Conservation (phyloP, 805 yeast genomes). For the Priceomyces castillae region DNA sequence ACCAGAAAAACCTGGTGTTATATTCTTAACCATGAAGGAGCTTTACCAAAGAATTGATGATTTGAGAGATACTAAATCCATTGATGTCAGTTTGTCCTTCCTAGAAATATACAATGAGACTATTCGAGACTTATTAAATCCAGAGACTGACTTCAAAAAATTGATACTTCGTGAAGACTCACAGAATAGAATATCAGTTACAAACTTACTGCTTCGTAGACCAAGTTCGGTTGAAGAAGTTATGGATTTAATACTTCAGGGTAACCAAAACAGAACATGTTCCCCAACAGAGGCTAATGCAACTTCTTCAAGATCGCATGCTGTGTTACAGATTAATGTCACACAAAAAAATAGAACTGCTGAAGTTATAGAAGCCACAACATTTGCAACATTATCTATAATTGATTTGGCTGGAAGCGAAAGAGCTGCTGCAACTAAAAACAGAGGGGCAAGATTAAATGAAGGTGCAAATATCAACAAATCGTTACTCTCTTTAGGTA, state of each 20-base stretch:
- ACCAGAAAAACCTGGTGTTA: constrained; percentile 71
- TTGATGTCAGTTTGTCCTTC: constrained; percentile 68
- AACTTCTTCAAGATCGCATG: constrained; percentile 90
- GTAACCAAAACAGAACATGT: constrained; percentile 74
- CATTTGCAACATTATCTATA: constrained; percentile 76
- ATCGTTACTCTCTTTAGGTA: constrained; percentile 85
- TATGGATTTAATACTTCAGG: constrained; percentile 70
- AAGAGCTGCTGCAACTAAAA: constrained; percentile 85
- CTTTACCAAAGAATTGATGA: constrained; percentile 61
- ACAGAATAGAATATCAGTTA: constrained; percentile 60
- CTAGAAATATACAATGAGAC: constrained; percentile 91
- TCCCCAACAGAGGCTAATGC: constrained; percentile 91
- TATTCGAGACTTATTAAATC: constrained; percentile 72
- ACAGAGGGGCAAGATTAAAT: constrained; percentile 72
- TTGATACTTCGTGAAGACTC: constrained; percentile 71
- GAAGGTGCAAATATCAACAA: constrained; percentile 95
- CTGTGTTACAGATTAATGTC: constrained; percentile 81
- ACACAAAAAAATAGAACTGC: constrained; percentile 58
- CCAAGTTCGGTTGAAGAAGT: constrained; percentile 68
- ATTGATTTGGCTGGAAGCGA: constrained; percentile 96
- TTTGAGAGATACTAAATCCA: constrained; percentile 48
- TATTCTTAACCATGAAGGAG: constrained; percentile 74
- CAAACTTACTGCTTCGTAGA: constrained; percentile 62
- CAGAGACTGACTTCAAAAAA: constrained; percentile 45
- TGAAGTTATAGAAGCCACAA: constrained; percentile 63